A percentile compares a stretch with the other conserved stretches of the same genome.
phyloP scores from a whole-genome alignment of 2,329 filamentous ascomycete genomes.

The Fusarium miscanthi region DNA sequence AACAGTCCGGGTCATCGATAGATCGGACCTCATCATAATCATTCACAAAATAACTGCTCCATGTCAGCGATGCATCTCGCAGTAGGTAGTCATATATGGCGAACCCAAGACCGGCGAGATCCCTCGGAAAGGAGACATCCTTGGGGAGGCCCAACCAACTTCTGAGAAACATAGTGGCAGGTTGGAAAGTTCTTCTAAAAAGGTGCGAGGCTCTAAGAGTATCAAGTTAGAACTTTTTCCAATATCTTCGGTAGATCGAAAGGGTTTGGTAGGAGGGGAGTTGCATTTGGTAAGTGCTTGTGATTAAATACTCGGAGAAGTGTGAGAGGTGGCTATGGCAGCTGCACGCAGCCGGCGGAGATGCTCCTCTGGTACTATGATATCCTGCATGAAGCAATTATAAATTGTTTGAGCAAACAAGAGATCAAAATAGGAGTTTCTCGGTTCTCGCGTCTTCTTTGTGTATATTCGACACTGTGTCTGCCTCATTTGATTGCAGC shows the following conservation, averaged over 20 bases:
- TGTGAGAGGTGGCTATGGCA: neutral
- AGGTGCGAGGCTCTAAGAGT: neutral
- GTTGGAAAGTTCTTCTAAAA: neutral
- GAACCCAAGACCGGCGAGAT: slow-evolving; percentile 79
- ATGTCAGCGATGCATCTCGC: neutral
- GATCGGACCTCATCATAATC: slow-evolving; percentile 78
- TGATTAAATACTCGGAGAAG: neutral
- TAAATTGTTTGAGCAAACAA: neutral
- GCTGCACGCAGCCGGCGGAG: slow-evolving; percentile 26
- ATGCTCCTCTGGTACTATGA: neutral
- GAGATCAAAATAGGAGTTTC: neutral
- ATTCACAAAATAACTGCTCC: slow-evolving; percentile 79
- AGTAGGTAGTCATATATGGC: neutral
- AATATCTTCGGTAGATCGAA: neutral
- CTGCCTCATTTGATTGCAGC: neutral
- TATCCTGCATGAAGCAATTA: neutral
- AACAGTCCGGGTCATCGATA: slow-evolving; percentile 72
- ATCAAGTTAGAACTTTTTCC: neutral
- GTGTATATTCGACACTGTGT: neutral
- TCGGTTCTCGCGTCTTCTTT: neutral
- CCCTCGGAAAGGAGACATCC: slow-evolving; percentile 73
- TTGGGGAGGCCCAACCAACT: slow-evolving; percentile 74
- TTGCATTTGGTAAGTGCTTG: neutral
- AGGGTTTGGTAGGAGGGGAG: neutral
- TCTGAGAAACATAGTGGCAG: slow-evolving; percentile 75